These are phyloP conservation scores for Copromyces sp. DNA, from an alignment of 495 filamentous ascomycete species.

Conservation along the genomic window DNA sequence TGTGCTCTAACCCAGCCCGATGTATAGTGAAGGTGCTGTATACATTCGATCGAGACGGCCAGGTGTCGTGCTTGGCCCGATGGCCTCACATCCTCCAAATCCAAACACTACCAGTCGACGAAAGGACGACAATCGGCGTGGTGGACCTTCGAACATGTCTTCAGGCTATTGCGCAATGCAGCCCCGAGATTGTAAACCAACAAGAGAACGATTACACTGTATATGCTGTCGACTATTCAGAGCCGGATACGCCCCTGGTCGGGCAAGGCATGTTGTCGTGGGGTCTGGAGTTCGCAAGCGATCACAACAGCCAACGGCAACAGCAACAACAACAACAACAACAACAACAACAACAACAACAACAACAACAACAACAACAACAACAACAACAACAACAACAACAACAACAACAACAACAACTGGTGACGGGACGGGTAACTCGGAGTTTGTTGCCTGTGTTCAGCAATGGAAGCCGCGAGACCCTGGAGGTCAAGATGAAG, in stretches of 20 bases:
- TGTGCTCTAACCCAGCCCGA: slow-evolving; percentile 13
- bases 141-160: slow-evolving; percentile 86
- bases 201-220: slow-evolving; percentile 87
- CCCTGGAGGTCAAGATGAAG: slow-evolving; percentile 86
- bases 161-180: slow-evolving; percentile 64
- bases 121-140: slow-evolving; percentile 62
- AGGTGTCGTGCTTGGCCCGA: slow-evolving; percentile 84
- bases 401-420: slow-evolving; percentile 41
- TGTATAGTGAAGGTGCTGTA: slow-evolving; percentile 85
- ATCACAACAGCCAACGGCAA: slow-evolving; percentile 43
- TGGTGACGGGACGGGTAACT: slow-evolving; percentile 85
- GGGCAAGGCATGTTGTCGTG: slow-evolving; percentile 94
- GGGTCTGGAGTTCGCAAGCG: slow-evolving; percentile 48
- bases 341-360: slow-evolving; percentile 41
- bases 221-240: slow-evolving; percentile 94
- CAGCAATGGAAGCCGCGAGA: slow-evolving; percentile 74
- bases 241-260: slow-evolving; percentile 83
- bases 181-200: slow-evolving; percentile 78
- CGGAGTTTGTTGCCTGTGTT: slow-evolving; percentile 77
- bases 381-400: slow-evolving; percentile 41
- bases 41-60: slow-evolving; percentile 84
- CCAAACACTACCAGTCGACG: slow-evolving; percentile 70
- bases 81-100: slow-evolving; percentile 74
- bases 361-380: slow-evolving; percentile 51
- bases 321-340: slow-evolving; percentile 39